A percentile compares a stretch with the other conserved stretches of the same genome.
phyloP scores from a whole-genome alignment of 2,329 filamentous ascomycete species.

The Fusarium ramigenum region DNA sequence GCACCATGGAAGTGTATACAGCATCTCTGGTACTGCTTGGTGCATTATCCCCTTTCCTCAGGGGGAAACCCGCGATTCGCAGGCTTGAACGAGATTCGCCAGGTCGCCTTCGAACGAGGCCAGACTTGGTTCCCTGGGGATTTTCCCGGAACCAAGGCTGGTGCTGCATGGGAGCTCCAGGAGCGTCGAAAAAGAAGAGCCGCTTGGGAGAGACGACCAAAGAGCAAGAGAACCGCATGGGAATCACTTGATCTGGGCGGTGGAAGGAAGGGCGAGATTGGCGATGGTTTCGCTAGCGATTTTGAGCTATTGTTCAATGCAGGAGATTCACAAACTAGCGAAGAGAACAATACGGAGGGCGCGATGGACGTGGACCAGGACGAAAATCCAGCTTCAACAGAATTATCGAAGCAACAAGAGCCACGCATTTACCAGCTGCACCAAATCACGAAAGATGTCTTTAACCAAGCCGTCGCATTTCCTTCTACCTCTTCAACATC shows the following conservation, averaged over 20 bases:
- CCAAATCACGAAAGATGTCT: conserved; percentile 42
- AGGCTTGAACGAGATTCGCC: conserved; percentile 80
- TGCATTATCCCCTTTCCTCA: conserved; percentile 81
- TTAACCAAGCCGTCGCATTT: conserved; percentile 44
- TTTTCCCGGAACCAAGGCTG: conserved; percentile 80
- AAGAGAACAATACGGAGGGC: conserved; percentile 32
- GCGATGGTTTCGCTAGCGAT: conserved; percentile 83
- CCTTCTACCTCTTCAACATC: conserved; percentile 16
- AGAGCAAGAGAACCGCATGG: conserved; percentile 82
- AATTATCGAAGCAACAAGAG: background rate
- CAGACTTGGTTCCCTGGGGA: conserved; percentile 88
- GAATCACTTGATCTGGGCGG: conserved; percentile 77
- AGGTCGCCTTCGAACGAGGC: conserved; percentile 82
- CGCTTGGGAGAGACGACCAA: conserved; percentile 81
- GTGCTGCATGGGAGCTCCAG: conserved; percentile 78
- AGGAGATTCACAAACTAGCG: background rate
- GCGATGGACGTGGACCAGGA: conserved; percentile 47
- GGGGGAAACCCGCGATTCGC: conserved; percentile 86
- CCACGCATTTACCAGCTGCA: conserved; percentile 31
- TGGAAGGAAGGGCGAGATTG: conserved; percentile 82
- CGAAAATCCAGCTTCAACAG: background rate
- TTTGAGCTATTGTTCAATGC: conserved; percentile 74
- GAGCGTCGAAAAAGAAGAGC: conserved; percentile 77
- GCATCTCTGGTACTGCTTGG: conserved; percentile 85
- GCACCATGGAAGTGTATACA: conserved; percentile 91